These are phyloP conservation scores for Phalaenopsis equestris DNA, from an alignment of 106 monocot species.

Conservation along the genomic window DNA sequence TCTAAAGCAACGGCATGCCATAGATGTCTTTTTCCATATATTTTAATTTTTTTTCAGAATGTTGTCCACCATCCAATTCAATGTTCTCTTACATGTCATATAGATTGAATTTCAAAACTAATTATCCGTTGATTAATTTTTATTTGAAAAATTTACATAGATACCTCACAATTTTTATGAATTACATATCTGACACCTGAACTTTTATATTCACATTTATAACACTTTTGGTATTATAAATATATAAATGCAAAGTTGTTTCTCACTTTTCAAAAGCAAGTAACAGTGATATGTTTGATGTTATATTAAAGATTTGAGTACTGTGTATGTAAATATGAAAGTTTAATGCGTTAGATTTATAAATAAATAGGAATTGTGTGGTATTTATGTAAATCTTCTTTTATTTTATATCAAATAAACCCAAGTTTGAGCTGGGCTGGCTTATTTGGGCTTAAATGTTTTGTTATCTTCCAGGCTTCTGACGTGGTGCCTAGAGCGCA, in stretches of 20 bases:
- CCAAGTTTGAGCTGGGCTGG: neutral
- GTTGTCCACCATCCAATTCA: neutral
- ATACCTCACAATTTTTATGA: no score
- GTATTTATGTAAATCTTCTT: no score
- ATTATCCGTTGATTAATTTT: neutral
- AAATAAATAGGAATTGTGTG: no score
- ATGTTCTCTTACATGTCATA: constrained; percentile 1
- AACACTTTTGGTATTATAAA: no score
- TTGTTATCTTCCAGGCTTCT: constrained; percentile 32
- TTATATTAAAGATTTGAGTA: no score
- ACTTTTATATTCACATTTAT: no score
- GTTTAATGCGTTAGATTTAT: no score
- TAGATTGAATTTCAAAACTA: neutral
- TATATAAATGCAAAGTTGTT: no score
- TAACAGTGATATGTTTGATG: no score
- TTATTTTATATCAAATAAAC: neutral
- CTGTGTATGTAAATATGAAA: no score
- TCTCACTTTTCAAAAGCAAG: no score
- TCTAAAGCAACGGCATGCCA: neutral
- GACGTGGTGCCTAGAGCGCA: constrained; percentile 35
- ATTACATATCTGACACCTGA: no score
- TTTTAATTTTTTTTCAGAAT: neutral
- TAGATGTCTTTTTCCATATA: neutral
- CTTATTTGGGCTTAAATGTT: neutral
- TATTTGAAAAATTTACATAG: neutral